Percentiles rank a stretch among this genome's conserved stretches.
These are phyloP conservation scores for Panus rudis DNA, from an alignment of 768 basidiomycete species.

Conservation along the genomic window DNA sequence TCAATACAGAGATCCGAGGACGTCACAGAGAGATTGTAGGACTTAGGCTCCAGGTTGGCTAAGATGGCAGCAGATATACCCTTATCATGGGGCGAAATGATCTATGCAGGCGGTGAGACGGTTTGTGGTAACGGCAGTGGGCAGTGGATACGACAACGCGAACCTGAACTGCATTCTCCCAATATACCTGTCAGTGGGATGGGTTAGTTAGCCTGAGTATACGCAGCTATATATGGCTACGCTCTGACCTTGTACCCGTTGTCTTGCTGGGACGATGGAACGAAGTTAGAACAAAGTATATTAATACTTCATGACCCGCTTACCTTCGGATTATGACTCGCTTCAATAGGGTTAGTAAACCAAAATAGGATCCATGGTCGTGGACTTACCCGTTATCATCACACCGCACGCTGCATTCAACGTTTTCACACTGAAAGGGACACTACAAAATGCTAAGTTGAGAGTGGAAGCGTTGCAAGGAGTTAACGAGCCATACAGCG, in stretches of 20 bases:
- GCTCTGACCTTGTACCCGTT: slow-evolving; percentile 76
- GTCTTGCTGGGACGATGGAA: slow-evolving; percentile 47
- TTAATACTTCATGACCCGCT: slow-evolving; percentile 1
- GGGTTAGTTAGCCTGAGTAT: background rate
- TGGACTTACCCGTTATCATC: slow-evolving; percentile 74
- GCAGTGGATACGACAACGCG: background rate
- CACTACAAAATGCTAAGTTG: slow-evolving; percentile 34
- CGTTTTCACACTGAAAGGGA: slow-evolving; percentile 68
- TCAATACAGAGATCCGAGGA: slow-evolving; percentile 45
- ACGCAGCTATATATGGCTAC: background rate
- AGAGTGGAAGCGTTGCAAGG: background rate
- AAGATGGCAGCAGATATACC: slow-evolving; percentile 67
- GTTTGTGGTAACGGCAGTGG: background rate
- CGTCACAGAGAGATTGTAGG: slow-evolving; percentile 31
- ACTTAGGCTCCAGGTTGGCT: slow-evolving; percentile 48
- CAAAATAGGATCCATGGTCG: background rate
- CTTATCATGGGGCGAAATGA: slow-evolving; percentile 76
- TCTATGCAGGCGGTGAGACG: slow-evolving; percentile 38
- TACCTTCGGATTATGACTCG: slow-evolving; percentile 87
- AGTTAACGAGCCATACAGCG: slow-evolving; percentile 42
- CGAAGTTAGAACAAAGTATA: background rate
- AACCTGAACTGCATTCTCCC: slow-evolving; percentile 85
- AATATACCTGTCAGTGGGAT: slow-evolving; percentile 56
- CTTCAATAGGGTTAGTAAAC: slow-evolving; percentile 28
- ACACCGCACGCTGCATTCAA: slow-evolving; percentile 73